Evolutionary conservation across 2,329 filamentous ascomycete species (phyloP).

Genomic region (Verticillium klebahnii): DNA sequence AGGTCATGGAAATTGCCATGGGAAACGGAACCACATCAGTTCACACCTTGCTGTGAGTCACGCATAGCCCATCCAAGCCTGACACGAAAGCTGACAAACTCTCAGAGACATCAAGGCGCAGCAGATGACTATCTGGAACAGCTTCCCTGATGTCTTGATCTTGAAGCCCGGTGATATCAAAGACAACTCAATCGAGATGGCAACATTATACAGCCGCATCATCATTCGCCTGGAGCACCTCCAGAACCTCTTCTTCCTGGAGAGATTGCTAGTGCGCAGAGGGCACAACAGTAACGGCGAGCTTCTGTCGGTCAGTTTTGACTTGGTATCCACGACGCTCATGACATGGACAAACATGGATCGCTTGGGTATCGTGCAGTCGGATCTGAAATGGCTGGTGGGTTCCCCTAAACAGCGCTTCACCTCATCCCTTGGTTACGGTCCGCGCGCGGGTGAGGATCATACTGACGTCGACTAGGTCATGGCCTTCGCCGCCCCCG

Average conservation of each 20-base stretch:
- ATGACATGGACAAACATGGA: constrained; percentile 46
- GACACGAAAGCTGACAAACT: background rate
- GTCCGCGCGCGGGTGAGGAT: background rate
- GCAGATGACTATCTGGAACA: constrained; percentile 24
- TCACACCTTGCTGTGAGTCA: constrained; percentile 27
- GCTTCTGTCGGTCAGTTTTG: constrained; percentile 38
- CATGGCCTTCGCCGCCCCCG: constrained; percentile 45
- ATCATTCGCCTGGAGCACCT: constrained; percentile 45
- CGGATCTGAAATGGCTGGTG: constrained; percentile 47
- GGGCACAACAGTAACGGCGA: constrained; percentile 30
- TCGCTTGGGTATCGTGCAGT: constrained; percentile 32
- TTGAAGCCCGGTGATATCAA: constrained; percentile 32
- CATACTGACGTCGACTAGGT: constrained; percentile 23
- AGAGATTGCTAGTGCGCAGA: constrained; percentile 47
- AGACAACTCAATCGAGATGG: constrained; percentile 19
- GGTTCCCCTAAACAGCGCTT: constrained; percentile 9
- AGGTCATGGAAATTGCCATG: constrained; percentile 54
- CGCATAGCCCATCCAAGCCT: no score
- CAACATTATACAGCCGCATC: constrained; percentile 36
- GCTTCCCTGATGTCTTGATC: constrained; percentile 32
- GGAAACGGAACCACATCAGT: constrained; percentile 27
- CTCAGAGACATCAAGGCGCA: constrained; percentile 29
- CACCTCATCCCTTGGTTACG: no score
- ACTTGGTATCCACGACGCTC: constrained; percentile 41
- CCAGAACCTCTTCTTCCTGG: constrained; percentile 55